Percentiles rank a stretch among this genome's conserved stretches.
Conservation (phyloP, 352 stramenopile genomes). For the Globisporangium canariense region DNA sequence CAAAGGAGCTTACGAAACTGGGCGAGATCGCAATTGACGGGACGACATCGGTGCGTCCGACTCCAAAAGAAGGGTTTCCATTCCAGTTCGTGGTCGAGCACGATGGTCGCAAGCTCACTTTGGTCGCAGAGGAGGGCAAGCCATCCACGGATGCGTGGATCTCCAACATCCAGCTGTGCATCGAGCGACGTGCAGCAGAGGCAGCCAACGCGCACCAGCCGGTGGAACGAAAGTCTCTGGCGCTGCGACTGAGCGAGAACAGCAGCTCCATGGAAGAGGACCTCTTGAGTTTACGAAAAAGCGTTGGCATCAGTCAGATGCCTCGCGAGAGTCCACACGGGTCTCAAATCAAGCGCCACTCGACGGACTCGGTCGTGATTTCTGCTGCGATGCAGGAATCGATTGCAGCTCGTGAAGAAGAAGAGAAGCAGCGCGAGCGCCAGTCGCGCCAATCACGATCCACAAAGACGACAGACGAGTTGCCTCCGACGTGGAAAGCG, state of each 20-base stretch:
- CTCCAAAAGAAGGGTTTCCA: constrained; percentile 54
- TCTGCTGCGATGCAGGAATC: constrained; percentile 56
- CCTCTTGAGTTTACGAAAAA: constrained; percentile 28
- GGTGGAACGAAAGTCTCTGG: constrained; percentile 34
- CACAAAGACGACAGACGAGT: constrained; percentile 33
- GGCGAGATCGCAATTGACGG: constrained; percentile 74
- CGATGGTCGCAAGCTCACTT: constrained; percentile 56
- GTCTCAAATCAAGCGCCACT: constrained; percentile 55
- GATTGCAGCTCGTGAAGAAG: constrained; percentile 34
- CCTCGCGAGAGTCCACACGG: constrained; percentile 19
- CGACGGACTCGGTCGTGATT: constrained; percentile 62
- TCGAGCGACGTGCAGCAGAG: constrained; percentile 30
- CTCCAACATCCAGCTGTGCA: constrained; percentile 47
- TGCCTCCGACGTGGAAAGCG: constrained; percentile 21
- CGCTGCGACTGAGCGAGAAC: constrained; percentile 36
- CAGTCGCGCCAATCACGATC: constrained; percentile 39
- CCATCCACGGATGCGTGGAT: constrained; percentile 64
- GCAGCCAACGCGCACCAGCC: constrained; percentile 32
- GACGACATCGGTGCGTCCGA: constrained; percentile 45
- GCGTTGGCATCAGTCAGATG: constrained; percentile 22
- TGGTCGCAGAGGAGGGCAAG: constrained; percentile 60
- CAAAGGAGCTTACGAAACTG: constrained; percentile 73
- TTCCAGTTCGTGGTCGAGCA: constrained; percentile 72
- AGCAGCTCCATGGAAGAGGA: constrained; percentile 38
- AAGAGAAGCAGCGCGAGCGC: constrained; percentile 38